phyloP scores from a whole-genome alignment of 2,329 filamentous ascomycete genomes.

The Sphaerostilbella broomeana region DNA sequence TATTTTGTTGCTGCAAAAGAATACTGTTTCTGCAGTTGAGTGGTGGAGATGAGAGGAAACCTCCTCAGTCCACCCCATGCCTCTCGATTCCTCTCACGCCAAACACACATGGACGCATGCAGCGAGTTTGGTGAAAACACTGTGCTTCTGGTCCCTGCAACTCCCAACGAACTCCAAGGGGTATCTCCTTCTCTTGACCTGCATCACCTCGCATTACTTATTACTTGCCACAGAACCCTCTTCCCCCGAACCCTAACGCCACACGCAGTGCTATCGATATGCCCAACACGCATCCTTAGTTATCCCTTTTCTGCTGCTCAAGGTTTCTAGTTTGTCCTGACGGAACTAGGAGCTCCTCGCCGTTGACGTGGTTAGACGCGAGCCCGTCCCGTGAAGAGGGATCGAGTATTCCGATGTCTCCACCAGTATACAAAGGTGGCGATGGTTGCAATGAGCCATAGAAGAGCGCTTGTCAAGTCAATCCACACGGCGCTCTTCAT shows the following conservation, averaged over 20 bases:
- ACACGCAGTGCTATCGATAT: background rate
- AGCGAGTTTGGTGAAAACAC: too few species aligned
- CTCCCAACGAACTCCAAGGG: constrained; percentile 7
- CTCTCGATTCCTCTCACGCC: background rate
- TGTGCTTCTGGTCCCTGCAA: background rate
- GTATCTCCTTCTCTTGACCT: constrained; percentile 3
- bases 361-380: constrained; percentile 42
- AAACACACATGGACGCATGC: too few species aligned
- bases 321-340: background rate
- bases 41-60: background rate
- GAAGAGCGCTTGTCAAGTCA: constrained; percentile 63
- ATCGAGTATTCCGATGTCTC: constrained; percentile 44
- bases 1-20: too few species aligned
- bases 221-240: background rate
- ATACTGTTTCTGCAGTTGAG: too few species aligned
- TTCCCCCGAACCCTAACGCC: too few species aligned
- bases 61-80: background rate
- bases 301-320: background rate
- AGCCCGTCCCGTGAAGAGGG: constrained; percentile 54
- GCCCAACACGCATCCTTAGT: background rate
- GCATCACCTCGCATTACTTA: background rate
- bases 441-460: constrained; percentile 64
- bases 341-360: too few species aligned
- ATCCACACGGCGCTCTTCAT: constrained; percentile 90
- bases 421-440: constrained; percentile 54